Base-by-base conservation (phyloP, 441 rosid genomes). In the Rhodomyrtus psidioides region DNA sequence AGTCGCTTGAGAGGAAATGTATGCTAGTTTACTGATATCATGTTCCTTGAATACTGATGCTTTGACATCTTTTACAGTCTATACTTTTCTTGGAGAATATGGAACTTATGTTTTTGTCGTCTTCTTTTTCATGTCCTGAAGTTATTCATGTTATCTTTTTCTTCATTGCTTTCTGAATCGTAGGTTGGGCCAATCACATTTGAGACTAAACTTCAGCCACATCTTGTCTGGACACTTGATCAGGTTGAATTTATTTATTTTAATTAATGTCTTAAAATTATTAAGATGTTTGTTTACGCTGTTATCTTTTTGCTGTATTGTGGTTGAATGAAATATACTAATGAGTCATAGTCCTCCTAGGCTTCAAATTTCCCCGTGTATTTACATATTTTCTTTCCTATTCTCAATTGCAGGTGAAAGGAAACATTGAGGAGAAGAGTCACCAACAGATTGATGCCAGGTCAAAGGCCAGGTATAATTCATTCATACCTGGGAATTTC, bases 361-460 rank as follows among this genome's bases (percentile, higher is more conserved):
- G 21, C 42, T 34, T 27, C 34, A 62, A 62, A 65, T 55, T 55
- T 53, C 3, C 23, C 26, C 24, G 4, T 55, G 57, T 55, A 55
- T 7, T 55, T 23, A 55, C 44, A 51, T 13, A 55, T 54, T 58
- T 55, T 83, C 49, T 53, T 46, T 85, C 7, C 83, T 85, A 59
- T 85, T 46, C 62, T 83, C 46, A 82, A 75, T 89, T 89, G 46
- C 91, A 95, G 99, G 97, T 97, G 83, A 93, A 87, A 89, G 88
- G 82, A 74, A 97, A 97, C 90, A 89, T 95, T 85, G 95, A 95
- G 88, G 93, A 93, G 53, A 92, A 88, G 86, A 93, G 91, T 85
- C 90, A 93, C 91, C 98, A 97, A 88, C 98, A 90, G 62, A 83
- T 97, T 82, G 99, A 97, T 86, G 99, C 99, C 34, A 97, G 98